These are phyloP conservation scores for Pseudopyrenochaeta lycopersici DNA, from an alignment of 2,329 filamentous ascomycete species.

Conservation along the genomic window DNA sequence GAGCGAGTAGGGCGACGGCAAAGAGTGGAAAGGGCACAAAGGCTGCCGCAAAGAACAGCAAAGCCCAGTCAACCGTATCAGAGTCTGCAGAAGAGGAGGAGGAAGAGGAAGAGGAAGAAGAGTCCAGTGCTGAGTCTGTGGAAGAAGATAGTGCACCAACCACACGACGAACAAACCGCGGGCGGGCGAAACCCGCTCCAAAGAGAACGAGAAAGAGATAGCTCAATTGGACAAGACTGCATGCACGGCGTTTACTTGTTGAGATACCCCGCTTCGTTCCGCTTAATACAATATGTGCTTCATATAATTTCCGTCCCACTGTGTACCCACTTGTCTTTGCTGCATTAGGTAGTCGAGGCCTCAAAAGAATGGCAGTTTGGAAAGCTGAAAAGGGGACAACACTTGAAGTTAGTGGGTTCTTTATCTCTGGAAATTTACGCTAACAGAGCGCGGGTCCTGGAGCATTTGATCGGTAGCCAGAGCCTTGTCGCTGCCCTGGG, in stretches of 20 bases:
- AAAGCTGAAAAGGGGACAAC: too few relatives aligned
- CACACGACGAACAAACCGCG: conserved; percentile 43
- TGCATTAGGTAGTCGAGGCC: too few relatives aligned
- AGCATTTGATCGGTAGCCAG: background rate
- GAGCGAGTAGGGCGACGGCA: conserved; percentile 31
- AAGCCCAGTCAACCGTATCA: conserved; percentile 42
- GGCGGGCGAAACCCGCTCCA: conserved; percentile 32
- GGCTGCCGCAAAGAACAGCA: conserved; percentile 35
- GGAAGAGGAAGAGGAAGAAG: conserved; percentile 47
- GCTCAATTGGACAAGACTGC: background rate
- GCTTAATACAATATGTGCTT: background rate
- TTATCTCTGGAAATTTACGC: too few relatives aligned
- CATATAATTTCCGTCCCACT: too few relatives aligned
- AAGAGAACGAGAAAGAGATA: conserved; percentile 42
- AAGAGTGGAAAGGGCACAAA: conserved; percentile 37
- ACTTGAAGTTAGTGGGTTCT: too few relatives aligned
- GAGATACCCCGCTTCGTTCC: conserved; percentile 8
- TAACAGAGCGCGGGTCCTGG: background rate
- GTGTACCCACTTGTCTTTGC: too few relatives aligned
- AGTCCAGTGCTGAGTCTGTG: conserved; percentile 38
- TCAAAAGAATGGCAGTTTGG: too few relatives aligned
- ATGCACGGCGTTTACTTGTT: background rate
- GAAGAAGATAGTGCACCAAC: conserved; percentile 44
- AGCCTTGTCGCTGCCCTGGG: background rate
- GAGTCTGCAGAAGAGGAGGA: conserved; percentile 48